Base-by-base conservation (phyloP, 1,284 basidiomycete genomes). In the Ganoderma resinaceum region DNA sequence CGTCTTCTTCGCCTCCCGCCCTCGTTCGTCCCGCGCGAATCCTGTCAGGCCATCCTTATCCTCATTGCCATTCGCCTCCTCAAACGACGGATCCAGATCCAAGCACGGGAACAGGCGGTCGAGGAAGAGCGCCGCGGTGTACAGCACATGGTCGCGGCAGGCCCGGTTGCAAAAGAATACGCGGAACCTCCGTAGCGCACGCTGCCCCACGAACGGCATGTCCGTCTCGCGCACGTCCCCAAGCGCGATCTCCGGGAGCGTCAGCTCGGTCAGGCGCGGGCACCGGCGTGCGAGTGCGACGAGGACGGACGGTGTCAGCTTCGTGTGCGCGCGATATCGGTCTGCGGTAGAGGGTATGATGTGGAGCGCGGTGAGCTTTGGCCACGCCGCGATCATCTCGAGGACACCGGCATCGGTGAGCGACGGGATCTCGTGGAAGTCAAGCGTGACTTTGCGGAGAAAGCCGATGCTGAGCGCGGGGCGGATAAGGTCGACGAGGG, bases 21-120 rank as follows among this genome's bases (percentile, higher is more conserved):
- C 18, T 33, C 7, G 2, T 16, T 57, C 53, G 18, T 33, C 31
- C 29, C 18, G 35, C 14, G 31, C 5, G 5, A 35, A 26, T 8
- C 26, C 7, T n/a, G 18, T 35, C 31, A 6, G 14, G 1, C 31
- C 31, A 57, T 57, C 53, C 3, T 46, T 6, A 7, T 57, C 53
- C 31, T 31, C 52, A 8, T 52, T 23, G 11, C 11, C 52, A 18
- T 53, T 26, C 1, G 16, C 52, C 11, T 29, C 29, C 26, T 53
- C 26, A 5, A 12, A 29, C 29, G 12, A 33, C 29, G 18, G 53
- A 9, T 16, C 20, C 31, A 65, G 26, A 43, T 9, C 16, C 31
- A 65, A 26, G 37, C 23, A 52, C 3, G 64, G 64, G 58, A 65
- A 65, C 23, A 65, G 46, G 9, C 64, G 58, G 26, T 65, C 64